Base-by-base conservation (phyloP, 306 rosid species). In the Rubus idaeus region DNA sequence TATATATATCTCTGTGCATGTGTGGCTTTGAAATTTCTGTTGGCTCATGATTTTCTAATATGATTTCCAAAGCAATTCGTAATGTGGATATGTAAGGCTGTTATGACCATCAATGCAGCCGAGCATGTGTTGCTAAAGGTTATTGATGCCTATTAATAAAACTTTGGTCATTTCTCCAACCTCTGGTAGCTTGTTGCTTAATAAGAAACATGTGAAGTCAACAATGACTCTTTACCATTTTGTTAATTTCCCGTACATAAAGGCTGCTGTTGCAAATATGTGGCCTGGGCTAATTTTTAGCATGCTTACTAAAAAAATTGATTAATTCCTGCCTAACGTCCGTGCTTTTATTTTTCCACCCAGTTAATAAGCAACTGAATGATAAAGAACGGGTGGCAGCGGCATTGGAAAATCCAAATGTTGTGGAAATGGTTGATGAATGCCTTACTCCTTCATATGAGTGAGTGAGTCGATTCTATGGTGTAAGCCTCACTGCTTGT, bases 381-480 rank as follows among this genome's bases (percentile, higher is more conserved):
- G 98, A 92, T 84, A 96, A 92, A 85, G 99, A 96, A 68, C 89
- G 98, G 55, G 94, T 91, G 58, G 97, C 97, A 61, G 98, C 98
- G 8, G 98, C 99, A 18, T 78, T 96, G 87, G 99, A 96, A 77
- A 96, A 92, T 64, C 97, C 99, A 62, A 84, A 85, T 80, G 93
- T 92, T 70, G 21, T 86, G 75, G 90, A 91, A 71, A 92, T 89
- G 98, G 96, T 96, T 46, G 98, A 96, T 70, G 98, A 92, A 86
- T 96, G 99, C 84, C 88, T 96, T 74, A 89, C 96, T 75, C 96
- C 98, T 46, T 84, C 97, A 67, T 85, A 53, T 69, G 87, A 74
- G 16, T 92, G 88, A 88, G 65, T 35, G 65, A 17, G 44, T 26
- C 3, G 78, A 14, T 39, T 18, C 17, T 39, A 16, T 26, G 20